Conservation (phyloP, 2,329 filamentous ascomycete species). For the Colletotrichum sp. region DNA sequence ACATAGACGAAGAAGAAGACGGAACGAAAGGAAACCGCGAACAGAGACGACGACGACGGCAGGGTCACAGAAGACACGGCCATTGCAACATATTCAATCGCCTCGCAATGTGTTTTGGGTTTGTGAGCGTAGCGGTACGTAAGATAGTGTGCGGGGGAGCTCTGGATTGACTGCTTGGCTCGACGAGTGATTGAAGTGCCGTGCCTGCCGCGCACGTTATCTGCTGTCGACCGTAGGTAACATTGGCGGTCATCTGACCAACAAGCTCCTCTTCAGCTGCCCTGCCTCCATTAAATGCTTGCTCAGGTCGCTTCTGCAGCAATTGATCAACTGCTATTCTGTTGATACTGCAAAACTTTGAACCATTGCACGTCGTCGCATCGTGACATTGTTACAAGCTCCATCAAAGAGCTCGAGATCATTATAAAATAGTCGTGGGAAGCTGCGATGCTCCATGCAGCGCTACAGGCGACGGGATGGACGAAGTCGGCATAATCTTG, state of each 20-base stretch:
- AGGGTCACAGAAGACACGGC: background rate
- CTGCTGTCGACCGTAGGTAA: background rate
- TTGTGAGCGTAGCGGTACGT: background rate
- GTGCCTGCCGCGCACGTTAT: background rate
- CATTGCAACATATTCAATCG: background rate
- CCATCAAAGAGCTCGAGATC: background rate
- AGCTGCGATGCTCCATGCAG: background rate
- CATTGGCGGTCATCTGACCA: background rate
- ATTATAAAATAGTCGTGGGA: background rate
- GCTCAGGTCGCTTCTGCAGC: background rate
- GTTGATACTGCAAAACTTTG: background rate
- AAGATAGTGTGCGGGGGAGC: background rate
- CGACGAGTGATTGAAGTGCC: background rate
- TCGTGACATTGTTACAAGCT: background rate
- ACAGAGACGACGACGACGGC: background rate
- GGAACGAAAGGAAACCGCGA: background rate
- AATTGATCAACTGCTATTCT: background rate
- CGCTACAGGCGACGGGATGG: background rate
- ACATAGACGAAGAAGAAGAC: background rate
- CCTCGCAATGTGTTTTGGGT: background rate
- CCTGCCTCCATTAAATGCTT: background rate
- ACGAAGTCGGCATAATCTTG: slow-evolving; percentile 15
- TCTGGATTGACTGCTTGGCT: background rate
- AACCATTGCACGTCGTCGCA: background rate
- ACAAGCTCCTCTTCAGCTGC: background rate